These are phyloP conservation scores for Mortierella sp. DNA, from an alignment of 371 early-diverging fungal genomes.

Conservation along the genomic window DNA sequence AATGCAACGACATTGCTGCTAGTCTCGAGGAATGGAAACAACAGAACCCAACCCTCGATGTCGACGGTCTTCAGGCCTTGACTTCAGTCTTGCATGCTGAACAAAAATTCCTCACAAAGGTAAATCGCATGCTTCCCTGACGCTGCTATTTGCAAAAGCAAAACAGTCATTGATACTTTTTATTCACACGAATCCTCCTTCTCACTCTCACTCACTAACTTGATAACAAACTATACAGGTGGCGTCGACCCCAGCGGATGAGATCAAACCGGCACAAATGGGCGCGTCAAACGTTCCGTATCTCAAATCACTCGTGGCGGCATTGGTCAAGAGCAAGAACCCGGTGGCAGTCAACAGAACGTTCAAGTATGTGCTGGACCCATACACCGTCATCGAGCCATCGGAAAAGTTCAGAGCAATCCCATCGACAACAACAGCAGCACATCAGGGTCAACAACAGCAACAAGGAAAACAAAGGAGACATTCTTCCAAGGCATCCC, in stretches of 20 bases:
- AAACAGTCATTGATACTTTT: neutral
- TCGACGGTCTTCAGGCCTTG: conserved; percentile 45
- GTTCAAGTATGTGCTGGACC: conserved; percentile 41
- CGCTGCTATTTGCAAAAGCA: neutral
- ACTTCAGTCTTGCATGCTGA: conserved; percentile 38
- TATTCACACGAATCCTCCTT: too few relatives aligned
- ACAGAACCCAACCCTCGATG: conserved; percentile 24
- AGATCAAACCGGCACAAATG: conserved; percentile 46
- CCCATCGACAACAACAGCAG: neutral
- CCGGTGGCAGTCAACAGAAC: conserved; percentile 42
- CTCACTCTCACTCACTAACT: neutral
- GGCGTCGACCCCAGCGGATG: conserved; percentile 34
- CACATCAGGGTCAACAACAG: neutral
- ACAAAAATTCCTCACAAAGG: conserved; percentile 48
- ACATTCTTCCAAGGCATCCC: neutral
- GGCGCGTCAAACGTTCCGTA: conserved; percentile 47
- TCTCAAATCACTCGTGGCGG: conserved; percentile 39
- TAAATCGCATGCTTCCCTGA: conserved; percentile 3
- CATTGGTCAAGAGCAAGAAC: conserved; percentile 39
- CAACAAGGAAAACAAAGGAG: neutral
- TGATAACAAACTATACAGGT: conserved; percentile 11
- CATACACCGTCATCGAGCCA: conserved; percentile 41
- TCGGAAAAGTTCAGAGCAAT: conserved; percentile 38
- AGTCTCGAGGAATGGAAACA: conserved; percentile 37
- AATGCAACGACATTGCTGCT: conserved; percentile 40